Evolutionary conservation across 257 asterid genomes (phyloP), one percentile per base, ranked within the genome.

Genomic region (Solanum chilense): DNA sequence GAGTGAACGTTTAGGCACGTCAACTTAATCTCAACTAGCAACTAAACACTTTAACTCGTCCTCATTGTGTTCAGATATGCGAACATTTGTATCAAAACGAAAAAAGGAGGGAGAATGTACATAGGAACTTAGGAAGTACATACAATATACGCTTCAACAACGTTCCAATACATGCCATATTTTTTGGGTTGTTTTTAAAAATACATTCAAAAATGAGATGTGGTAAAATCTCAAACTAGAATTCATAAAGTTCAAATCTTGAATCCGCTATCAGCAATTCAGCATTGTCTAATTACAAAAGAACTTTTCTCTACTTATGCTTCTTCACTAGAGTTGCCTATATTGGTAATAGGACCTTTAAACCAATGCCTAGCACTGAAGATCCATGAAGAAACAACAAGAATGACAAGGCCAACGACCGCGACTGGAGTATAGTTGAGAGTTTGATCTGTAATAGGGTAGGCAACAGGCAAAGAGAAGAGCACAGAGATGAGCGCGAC

Each of bases 341-440:
- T 89, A 87, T 95, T 97, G 76, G 98, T 95, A 13, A 94, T 88
- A 66, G 99, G 99, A 25, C 99, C 99, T 93, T 78, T 96, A 86
- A 97, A 97, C 99, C 99, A 95, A 88, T 95, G 94, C 89, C 98
- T 89, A 60, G 95, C 99, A 82, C 95, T 91, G 6, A 95, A n/a
- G 8, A 95, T 86, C 99, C 99, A 97, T 29, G 93, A 91, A 47
- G 91, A 87, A 81, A 95, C 93, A 5, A 91, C 87, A 31, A 97
- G 90, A 84, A 94, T 74, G 84, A 95, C 80, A 5, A 97, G 93
- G 66, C 99, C 99, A 68, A 97, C 99, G 31, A 97, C 98, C 12
- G 99, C 99, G 68, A 97, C 99, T 0, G 99, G 99, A 39, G 99
- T 97, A 83, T 95, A 97, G 92, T 97, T 97, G 82, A 97, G 95